phyloP scores from a whole-genome alignment of 2,329 filamentous ascomycete genomes.

The Curvularia hawaiiensis region DNA sequence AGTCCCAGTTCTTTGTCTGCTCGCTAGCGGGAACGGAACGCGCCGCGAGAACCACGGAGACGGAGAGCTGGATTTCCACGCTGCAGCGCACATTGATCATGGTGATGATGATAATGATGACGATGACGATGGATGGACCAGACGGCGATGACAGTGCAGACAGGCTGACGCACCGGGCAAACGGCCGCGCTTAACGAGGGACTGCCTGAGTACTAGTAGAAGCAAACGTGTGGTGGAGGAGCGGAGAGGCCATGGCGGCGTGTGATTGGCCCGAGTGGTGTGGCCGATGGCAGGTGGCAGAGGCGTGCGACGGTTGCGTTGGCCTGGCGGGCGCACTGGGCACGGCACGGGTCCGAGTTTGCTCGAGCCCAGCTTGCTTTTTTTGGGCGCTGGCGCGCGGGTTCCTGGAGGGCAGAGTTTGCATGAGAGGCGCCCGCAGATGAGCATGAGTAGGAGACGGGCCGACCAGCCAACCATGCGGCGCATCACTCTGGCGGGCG shows the following conservation, averaged over 20 bases:
- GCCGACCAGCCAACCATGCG: slow-evolving; percentile 29
- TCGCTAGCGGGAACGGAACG: slow-evolving; percentile 37
- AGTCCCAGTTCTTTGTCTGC: slow-evolving; percentile 29
- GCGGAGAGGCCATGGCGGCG: slow-evolving; percentile 7
- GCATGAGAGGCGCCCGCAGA: slow-evolving; percentile 15
- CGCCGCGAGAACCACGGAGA: slow-evolving; percentile 29
- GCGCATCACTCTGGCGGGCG: slow-evolving; percentile 9
- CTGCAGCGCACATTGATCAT: background rate
- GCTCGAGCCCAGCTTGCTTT: background rate
- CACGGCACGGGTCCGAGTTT: slow-evolving; percentile 7
- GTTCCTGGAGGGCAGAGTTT: slow-evolving; percentile 18
- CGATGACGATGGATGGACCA: background rate
- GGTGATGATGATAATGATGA: background rate
- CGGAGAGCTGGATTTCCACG: slow-evolving; percentile 19
- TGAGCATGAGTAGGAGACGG: slow-evolving; percentile 20
- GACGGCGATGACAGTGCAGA: background rate
- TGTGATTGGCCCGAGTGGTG: slow-evolving; percentile 21
- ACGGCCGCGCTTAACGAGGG: slow-evolving; percentile 26
- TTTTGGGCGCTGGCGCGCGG: slow-evolving; percentile 8
- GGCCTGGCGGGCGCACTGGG: slow-evolving; percentile 8
- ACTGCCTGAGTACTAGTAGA: slow-evolving; percentile 8
- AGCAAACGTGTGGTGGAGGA: slow-evolving; percentile 20
- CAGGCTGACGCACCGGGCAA: slow-evolving; percentile 12
- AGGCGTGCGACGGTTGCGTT: slow-evolving; percentile 20
- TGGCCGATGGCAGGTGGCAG: slow-evolving; percentile 7